Evolutionary conservation across 2,329 filamentous ascomycete genomes (phyloP).

Genomic region (Cercospora sp.): DNA sequence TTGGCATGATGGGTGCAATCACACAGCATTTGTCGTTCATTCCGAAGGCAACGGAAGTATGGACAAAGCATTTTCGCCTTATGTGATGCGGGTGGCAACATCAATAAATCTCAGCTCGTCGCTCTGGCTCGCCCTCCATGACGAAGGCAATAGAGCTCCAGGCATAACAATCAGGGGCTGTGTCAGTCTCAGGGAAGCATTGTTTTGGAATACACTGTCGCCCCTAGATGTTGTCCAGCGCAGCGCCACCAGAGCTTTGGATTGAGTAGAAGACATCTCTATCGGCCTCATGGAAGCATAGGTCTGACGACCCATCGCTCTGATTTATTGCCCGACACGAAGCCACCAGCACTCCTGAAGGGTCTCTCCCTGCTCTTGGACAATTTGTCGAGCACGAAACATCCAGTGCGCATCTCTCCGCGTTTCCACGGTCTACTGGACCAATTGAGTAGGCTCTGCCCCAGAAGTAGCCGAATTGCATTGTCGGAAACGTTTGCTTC

Average conservation of each 20-base stretch:
- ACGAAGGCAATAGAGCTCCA: neutral
- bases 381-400: neutral
- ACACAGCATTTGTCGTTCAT: neutral
- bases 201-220: neutral
- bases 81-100: neutral
- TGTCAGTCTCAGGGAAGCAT: neutral
- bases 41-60: neutral
- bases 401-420: neutral
- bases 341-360: neutral
- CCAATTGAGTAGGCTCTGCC: neutral
- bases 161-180: neutral
- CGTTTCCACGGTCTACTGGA: neutral
- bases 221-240: neutral
- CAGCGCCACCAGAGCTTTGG: neutral
- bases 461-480: neutral
- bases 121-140: neutral
- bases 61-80: neutral
- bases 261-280: no score
- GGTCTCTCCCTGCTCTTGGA: neutral
- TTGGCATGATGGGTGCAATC: neutral
- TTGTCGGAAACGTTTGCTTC: neutral
- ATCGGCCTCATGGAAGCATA: neutral
- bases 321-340: neutral
- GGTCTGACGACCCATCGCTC: neutral
- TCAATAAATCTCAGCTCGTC: neutral